These are phyloP conservation scores for Daldinia vernicosa DNA, from an alignment of 495 filamentous ascomycete genomes.

Conservation along the genomic window DNA sequence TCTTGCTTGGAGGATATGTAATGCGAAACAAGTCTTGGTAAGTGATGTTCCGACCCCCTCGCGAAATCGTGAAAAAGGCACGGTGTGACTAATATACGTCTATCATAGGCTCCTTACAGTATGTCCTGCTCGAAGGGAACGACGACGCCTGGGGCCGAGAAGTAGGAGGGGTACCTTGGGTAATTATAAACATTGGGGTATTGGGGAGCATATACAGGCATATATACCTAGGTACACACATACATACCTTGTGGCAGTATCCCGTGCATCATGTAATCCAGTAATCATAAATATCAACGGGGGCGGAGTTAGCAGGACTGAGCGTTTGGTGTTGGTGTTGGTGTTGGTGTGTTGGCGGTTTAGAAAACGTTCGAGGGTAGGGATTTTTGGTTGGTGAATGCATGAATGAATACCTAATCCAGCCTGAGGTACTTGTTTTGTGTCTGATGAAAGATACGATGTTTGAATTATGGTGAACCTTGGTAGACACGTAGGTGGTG, in stretches of 20 bases:
- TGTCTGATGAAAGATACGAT: no score
- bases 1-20: conserved; percentile 93
- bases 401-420: background rate
- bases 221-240: background rate
- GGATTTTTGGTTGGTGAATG: background rate
- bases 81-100: conserved; percentile 14
- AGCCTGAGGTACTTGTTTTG: no score
- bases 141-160: conserved; percentile 60
- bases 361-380: background rate
- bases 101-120: conserved; percentile 67
- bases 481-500: no score
- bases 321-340: background rate
- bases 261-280: background rate
- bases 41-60: conserved; percentile 47
- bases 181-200: background rate
- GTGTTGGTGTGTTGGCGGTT: background rate
- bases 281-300: background rate
- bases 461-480: no score
- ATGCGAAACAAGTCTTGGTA: conserved; percentile 93
- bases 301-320: background rate
- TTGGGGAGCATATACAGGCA: background rate
- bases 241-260: background rate
- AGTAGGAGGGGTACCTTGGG: conserved; percentile 23
- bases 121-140: conserved; percentile 68
- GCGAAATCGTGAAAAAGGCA: no score